These are phyloP conservation scores for Cardiospermum halicacabum DNA, from an alignment of 345 rosid species.

Conservation along the genomic window DNA sequence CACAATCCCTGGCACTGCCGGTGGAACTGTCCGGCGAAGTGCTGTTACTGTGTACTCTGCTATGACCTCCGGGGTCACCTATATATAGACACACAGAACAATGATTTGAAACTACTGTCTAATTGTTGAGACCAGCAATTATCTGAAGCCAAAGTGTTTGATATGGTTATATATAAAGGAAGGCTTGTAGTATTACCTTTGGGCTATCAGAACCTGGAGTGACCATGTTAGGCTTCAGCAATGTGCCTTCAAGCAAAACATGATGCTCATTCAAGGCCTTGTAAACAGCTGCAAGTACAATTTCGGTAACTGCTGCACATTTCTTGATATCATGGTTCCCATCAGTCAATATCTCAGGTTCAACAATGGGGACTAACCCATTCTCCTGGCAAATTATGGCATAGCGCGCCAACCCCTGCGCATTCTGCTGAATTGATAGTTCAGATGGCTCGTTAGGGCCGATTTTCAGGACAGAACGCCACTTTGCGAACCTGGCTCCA, in stretches of 20 bases:
- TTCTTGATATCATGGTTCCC: slow-evolving; percentile 74
- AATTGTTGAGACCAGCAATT: not conserved
- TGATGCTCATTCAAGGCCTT: slow-evolving; percentile 93
- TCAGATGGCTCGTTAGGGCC: slow-evolving; percentile 80
- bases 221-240: slow-evolving; percentile 97
- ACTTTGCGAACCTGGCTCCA: slow-evolving; percentile 91
- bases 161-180: not conserved
- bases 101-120: not conserved
- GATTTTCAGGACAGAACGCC: slow-evolving; percentile 95
- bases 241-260: slow-evolving; percentile 92
- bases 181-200: slow-evolving; percentile 43
- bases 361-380: slow-evolving; percentile 87
- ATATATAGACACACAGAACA: not conserved
- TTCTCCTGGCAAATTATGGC: slow-evolving; percentile 96
- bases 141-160: not conserved
- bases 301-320: slow-evolving; percentile 84
- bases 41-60: slow-evolving; percentile 72
- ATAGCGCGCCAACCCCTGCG: slow-evolving; percentile 89
- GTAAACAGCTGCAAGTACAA: slow-evolving; percentile 81
- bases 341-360: slow-evolving; percentile 86
- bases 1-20: slow-evolving; percentile 86
- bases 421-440: slow-evolving; percentile 79
- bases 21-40: slow-evolving; percentile 77
- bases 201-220: slow-evolving; percentile 88
- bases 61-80: slow-evolving; percentile 66